Conservation (phyloP, 2,329 filamentous ascomycete genomes). For the Davidsoniella virescens region DNA sequence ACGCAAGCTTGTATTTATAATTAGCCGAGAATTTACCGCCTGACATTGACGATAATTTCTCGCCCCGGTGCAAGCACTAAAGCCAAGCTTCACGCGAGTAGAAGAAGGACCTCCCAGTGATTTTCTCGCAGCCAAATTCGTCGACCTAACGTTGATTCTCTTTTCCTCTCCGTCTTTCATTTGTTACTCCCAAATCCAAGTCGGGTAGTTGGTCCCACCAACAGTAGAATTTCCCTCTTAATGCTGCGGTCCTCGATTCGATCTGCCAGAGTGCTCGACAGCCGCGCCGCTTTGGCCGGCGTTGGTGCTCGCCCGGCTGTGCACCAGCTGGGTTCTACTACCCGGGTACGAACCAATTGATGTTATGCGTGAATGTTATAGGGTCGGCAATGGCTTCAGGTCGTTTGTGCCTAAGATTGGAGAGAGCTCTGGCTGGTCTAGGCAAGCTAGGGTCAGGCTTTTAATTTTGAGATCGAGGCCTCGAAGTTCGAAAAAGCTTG, state of each 20-base stretch:
- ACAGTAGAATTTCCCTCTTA: conserved; percentile 13
- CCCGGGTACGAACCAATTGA: conserved; percentile 10
- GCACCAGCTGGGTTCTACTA: conserved; percentile 10
- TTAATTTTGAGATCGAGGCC: too few species aligned
- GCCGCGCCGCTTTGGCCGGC: conserved; percentile 23
- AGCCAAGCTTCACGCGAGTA: conserved; percentile 6
- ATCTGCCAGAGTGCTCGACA: conserved; percentile 40
- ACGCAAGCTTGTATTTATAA: too few species aligned
- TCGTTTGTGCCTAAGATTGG: background rate
- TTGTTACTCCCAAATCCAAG: background rate
- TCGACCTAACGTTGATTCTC: background rate
- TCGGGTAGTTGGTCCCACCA: too few species aligned
- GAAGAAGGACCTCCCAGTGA: background rate
- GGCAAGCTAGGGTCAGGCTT: too few species aligned
- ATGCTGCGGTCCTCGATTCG: conserved; percentile 56
- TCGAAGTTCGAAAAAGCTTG: background rate
- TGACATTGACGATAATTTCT: conserved; percentile 13
- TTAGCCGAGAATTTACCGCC: background rate
- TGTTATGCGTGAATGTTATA: background rate
- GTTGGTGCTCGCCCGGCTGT: conserved; percentile 27
- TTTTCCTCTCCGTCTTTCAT: background rate
- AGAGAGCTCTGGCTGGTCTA: too few species aligned
- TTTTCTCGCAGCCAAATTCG: background rate
- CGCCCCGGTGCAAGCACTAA: conserved; percentile 28
- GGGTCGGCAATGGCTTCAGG: background rate